A percentile compares a stretch with the other conserved stretches of the same genome.
These are phyloP conservation scores for Fusarium praegraminearum DNA, from an alignment of 2,329 filamentous ascomycete genomes.

Conservation along the genomic window DNA sequence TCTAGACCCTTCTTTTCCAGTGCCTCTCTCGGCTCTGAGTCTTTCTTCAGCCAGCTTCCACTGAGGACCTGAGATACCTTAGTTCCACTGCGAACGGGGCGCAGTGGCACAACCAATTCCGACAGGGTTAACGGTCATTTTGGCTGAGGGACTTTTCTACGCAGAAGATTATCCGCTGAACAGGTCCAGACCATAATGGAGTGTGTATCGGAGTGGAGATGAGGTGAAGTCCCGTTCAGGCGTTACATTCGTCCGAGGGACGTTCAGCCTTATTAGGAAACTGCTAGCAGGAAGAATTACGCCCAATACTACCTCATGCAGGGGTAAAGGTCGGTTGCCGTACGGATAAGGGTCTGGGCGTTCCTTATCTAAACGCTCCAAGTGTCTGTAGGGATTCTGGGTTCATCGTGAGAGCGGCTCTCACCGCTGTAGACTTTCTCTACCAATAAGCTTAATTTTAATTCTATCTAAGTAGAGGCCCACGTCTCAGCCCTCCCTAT, in stretches of 20 bases:
- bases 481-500: background rate
- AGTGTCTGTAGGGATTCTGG: no score
- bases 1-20: background rate
- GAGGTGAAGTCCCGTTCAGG: background rate
- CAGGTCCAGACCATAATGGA: no score
- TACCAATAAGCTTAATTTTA: constrained; percentile 4
- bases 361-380: no score
- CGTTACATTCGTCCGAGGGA: no score
- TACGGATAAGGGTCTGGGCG: no score
- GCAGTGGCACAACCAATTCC: background rate
- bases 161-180: no score
- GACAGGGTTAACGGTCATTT: background rate
- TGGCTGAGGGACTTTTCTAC: no score
- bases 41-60: background rate
- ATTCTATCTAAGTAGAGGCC: background rate
- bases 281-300: background rate
- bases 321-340: background rate
- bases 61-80: background rate
- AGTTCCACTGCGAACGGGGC: background rate
- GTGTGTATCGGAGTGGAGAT: background rate
- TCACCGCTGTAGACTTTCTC: no score
- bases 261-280: background rate
- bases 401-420: no score
- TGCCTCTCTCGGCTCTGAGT: background rate
- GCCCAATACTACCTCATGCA: background rate